Evolutionary conservation across 495 filamentous ascomycete species (phyloP).

Genomic region (Articulospora tetracladia): DNA sequence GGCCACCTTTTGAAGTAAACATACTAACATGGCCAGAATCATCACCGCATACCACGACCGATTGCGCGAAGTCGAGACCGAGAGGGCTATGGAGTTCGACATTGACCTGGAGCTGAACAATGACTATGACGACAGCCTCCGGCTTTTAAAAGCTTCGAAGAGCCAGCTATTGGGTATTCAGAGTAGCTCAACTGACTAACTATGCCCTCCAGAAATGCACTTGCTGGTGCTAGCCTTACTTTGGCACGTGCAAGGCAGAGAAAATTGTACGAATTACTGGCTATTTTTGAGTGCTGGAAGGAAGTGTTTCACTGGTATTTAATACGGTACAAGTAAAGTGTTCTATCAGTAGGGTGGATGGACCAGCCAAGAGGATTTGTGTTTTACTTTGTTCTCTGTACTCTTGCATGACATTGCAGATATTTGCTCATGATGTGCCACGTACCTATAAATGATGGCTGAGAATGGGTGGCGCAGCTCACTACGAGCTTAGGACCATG

Average conservation of each 20-base stretch:
- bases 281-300: too few species aligned
- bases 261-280: too few species aligned
- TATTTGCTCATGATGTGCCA: too few species aligned
- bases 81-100: neutral
- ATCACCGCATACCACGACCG: constrained; percentile 6
- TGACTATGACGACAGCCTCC: constrained; percentile 9
- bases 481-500: neutral
- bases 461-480: neutral
- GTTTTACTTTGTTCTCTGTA: too few species aligned
- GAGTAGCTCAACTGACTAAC: too few species aligned
- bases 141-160: constrained; percentile 12
- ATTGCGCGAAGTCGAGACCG: constrained; percentile 12
- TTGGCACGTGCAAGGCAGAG: too few species aligned
- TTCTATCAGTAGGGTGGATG: too few species aligned
- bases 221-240: too few species aligned
- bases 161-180: constrained; percentile 11
- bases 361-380: neutral
- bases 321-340: too few species aligned
- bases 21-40: constrained; percentile 6
- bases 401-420: too few species aligned
- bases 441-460: neutral
- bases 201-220: too few species aligned
- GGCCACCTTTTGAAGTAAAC: neutral
- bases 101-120: neutral
- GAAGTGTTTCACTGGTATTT: too few species aligned